A percentile compares a stretch with the other conserved stretches of the same genome.
phyloP scores from a whole-genome alignment of 345 rosid species.

The Kandelia obovata region DNA sequence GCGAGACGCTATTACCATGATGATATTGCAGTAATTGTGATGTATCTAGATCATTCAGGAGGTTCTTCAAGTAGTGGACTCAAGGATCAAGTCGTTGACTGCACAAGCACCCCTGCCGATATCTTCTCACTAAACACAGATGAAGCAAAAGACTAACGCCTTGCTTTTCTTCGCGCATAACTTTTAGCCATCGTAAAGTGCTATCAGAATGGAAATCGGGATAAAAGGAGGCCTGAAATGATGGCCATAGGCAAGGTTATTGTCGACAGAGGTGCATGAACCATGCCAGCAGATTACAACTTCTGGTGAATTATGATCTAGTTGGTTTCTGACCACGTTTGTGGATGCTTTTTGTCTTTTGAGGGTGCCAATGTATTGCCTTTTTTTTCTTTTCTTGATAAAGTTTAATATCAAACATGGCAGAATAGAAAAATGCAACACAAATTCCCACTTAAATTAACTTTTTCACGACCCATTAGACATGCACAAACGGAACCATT shows the following conservation, averaged over 20 bases:
- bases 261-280: background rate
- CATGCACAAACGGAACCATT: too few relatives aligned
- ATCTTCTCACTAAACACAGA: slow-evolving; percentile 38
- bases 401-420: too few relatives aligned
- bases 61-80: slow-evolving; percentile 26
- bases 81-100: slow-evolving; percentile 18
- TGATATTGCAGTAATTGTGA: slow-evolving; percentile 56
- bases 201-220: slow-evolving; percentile 4
- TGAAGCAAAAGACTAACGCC: slow-evolving; percentile 20
- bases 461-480: too few relatives aligned
- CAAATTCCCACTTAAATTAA: too few relatives aligned
- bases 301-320: too few relatives aligned
- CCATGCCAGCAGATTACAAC: background rate
- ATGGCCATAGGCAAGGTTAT: too few relatives aligned
- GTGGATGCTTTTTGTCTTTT: too few relatives aligned
- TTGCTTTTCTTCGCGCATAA: background rate
- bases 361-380: too few relatives aligned
- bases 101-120: slow-evolving; percentile 44
- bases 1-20: slow-evolving; percentile 60
- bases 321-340: too few relatives aligned
- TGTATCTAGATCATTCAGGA: slow-evolving; percentile 44
- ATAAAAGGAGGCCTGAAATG: too few relatives aligned
- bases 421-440: too few relatives aligned
- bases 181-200: background rate
- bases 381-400: too few relatives aligned